Conservation (phyloP, 2,329 filamentous ascomycete species). For the Exophiala phaeomuriformis region DNA sequence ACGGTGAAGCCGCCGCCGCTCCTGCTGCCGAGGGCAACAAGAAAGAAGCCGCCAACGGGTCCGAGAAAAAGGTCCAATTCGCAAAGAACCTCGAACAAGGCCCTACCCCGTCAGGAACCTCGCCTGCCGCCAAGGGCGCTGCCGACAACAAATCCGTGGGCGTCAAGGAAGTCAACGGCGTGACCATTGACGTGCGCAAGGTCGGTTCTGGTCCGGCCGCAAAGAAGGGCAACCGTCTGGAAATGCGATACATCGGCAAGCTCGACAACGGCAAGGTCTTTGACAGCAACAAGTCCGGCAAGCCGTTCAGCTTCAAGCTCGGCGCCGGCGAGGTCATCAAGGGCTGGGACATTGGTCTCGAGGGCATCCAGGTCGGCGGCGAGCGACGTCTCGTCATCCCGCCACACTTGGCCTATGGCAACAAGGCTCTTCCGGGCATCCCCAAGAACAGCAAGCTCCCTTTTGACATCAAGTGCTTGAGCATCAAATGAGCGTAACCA, state of each 20-base stretch:
- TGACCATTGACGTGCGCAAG: slow-evolving; percentile 94
- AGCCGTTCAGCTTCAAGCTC: slow-evolving; percentile 93
- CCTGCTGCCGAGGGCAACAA: slow-evolving; percentile 46
- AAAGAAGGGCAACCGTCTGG: slow-evolving; percentile 84
- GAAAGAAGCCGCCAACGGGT: slow-evolving; percentile 51
- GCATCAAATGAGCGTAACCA: slow-evolving; percentile 19
- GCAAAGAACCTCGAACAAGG: slow-evolving; percentile 98
- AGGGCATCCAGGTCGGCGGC: slow-evolving; percentile 85
- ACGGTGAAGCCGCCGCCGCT: slow-evolving; percentile 66
- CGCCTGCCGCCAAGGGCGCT: slow-evolving; percentile 36
- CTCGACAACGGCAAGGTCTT: slow-evolving; percentile 90
- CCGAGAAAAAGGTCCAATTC: slow-evolving; percentile 83
- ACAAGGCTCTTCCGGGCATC: slow-evolving; percentile 72
- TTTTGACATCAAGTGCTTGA: slow-evolving; percentile 81
- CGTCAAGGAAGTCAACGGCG: slow-evolving; percentile 75
- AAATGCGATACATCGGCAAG: slow-evolving; percentile 98
- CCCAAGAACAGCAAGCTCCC: slow-evolving; percentile 83
- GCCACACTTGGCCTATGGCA: slow-evolving; percentile 80
- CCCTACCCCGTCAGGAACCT: slow-evolving; percentile 63
- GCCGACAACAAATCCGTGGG: slow-evolving; percentile 49
- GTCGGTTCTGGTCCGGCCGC: slow-evolving; percentile 72
- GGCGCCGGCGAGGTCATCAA: slow-evolving; percentile 95
- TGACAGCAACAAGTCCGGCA: slow-evolving; percentile 89
- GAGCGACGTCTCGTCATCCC: slow-evolving; percentile 92
- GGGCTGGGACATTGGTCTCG: slow-evolving; percentile 93